Evolutionary conservation across 305 asterid genomes (phyloP).

Genomic region (Solanum chacoense): DNA sequence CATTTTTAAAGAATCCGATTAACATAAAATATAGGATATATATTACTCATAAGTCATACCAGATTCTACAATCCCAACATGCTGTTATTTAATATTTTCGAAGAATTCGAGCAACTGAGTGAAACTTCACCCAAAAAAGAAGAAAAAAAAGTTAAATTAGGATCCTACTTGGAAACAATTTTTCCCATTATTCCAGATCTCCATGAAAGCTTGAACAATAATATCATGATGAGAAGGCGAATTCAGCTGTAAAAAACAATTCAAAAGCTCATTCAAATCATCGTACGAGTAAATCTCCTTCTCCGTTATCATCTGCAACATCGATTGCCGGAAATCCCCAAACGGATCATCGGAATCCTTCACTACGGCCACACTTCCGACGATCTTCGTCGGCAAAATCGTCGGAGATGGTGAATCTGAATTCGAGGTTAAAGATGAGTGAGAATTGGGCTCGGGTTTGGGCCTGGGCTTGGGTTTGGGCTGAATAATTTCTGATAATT

Average conservation of each 20-base stretch:
- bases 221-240: constrained; percentile 39
- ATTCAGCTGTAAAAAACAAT: constrained; percentile 46
- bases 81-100: fast-evolving
- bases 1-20: too few species aligned
- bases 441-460: background rate
- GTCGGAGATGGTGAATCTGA: background rate
- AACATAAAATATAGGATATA: too few species aligned
- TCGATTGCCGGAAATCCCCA: constrained; percentile 55
- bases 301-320: constrained; percentile 67
- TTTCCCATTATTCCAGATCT: background rate
- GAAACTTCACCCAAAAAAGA: too few species aligned
- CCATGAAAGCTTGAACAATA: constrained; percentile 43
- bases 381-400: constrained; percentile 1
- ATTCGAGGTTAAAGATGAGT: constrained; percentile 18
- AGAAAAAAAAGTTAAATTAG: background rate
- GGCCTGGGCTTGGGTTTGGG: background rate
- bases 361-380: constrained; percentile 45
- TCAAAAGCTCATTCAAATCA: constrained; percentile 57
- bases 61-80: background rate
- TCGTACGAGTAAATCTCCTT: constrained; percentile 31
- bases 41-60: background rate
- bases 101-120: background rate
- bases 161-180: background rate
- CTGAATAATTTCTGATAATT: constrained; percentile 19
- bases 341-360: constrained; percentile 64